These are phyloP conservation scores for Fagopyrum homotropicum DNA, from an alignment of 148 eudicot genomes.

Conservation along the genomic window DNA sequence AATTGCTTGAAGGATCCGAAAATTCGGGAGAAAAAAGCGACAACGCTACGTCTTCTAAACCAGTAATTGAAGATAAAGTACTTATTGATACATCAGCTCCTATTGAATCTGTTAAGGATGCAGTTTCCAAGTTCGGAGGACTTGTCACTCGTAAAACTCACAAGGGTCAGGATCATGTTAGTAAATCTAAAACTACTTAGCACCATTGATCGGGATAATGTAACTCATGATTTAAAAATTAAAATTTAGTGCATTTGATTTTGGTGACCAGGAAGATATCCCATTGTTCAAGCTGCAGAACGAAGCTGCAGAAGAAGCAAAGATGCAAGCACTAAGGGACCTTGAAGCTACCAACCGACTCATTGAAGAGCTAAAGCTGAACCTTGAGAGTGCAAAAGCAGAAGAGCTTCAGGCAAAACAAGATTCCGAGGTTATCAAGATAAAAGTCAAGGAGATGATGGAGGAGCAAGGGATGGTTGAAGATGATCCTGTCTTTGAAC, in stretches of 20 bases:
- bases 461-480: constrained; percentile 64
- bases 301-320: constrained; percentile 17
- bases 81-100: constrained; percentile 81
- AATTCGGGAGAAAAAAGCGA: neutral
- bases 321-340: constrained; percentile 45
- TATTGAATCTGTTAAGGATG: constrained; percentile 77
- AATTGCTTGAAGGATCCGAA: neutral
- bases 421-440: constrained; percentile 72
- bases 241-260: neutral
- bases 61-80: constrained; percentile 26
- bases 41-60: constrained; percentile 22
- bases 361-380: constrained; percentile 75
- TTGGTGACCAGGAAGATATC: neutral
- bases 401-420: constrained; percentile 85
- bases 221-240: neutral
- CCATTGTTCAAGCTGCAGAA: no score
- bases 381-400: constrained; percentile 64
- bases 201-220: neutral
- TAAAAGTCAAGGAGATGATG: constrained; percentile 56
- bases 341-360: constrained; percentile 65
- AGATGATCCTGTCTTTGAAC: constrained; percentile 46
- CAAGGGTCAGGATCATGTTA: constrained; percentile 27
- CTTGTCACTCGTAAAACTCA: constrained; percentile 88
- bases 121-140: constrained; percentile 89
- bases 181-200: constrained; percentile 21